Conservation (phyloP, 1,284 basidiomycete species). For the Cerioporus squamosus region DNA sequence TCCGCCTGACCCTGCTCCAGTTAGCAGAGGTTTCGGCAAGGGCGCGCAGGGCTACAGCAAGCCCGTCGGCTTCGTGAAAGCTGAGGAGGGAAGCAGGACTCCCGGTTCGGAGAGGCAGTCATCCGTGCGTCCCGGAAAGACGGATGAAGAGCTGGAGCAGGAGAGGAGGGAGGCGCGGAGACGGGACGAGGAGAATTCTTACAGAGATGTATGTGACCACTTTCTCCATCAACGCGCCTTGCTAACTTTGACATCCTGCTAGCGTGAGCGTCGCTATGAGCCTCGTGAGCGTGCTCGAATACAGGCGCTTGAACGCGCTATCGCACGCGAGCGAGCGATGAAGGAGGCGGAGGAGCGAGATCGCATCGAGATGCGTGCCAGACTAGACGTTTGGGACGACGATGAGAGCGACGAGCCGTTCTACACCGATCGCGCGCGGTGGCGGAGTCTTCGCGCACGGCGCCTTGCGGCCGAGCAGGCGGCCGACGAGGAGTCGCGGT, state of each 20-base stretch:
- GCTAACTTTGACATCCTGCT: slow-evolving; percentile 4
- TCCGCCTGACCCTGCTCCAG: slow-evolving; percentile 32
- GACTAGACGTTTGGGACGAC: slow-evolving; percentile 87
- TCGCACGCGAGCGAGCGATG: slow-evolving; percentile 71
- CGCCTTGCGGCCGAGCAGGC: slow-evolving; percentile 75
- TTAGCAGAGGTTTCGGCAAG: slow-evolving; percentile 54
- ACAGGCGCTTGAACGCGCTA: slow-evolving; percentile 72
- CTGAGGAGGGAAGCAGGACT: slow-evolving; percentile 49
- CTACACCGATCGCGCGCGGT: slow-evolving; percentile 83
- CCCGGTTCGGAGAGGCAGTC: slow-evolving; percentile 41
- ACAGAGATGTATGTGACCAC: slow-evolving; percentile 72
- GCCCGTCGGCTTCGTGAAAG: slow-evolving; percentile 81
- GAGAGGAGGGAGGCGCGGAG: slow-evolving; percentile 75
- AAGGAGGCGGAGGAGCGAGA: slow-evolving; percentile 79
- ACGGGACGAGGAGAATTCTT: slow-evolving; percentile 80
- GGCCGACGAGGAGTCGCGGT: slow-evolving; percentile 81
- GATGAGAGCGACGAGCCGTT: slow-evolving; percentile 88
- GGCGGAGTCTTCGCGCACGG: slow-evolving; percentile 73
- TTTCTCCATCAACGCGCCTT: background rate
- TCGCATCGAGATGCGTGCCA: slow-evolving; percentile 68
- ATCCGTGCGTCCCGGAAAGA: slow-evolving; percentile 54
- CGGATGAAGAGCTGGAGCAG: slow-evolving; percentile 85
- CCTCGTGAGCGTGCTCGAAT: slow-evolving; percentile 80
- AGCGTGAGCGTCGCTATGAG: slow-evolving; percentile 85
- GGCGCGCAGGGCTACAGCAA: slow-evolving; percentile 78